These are phyloP conservation scores for Entoloma clypeatum DNA, from an alignment of 1,284 basidiomycete genomes.

Conservation along the genomic window DNA sequence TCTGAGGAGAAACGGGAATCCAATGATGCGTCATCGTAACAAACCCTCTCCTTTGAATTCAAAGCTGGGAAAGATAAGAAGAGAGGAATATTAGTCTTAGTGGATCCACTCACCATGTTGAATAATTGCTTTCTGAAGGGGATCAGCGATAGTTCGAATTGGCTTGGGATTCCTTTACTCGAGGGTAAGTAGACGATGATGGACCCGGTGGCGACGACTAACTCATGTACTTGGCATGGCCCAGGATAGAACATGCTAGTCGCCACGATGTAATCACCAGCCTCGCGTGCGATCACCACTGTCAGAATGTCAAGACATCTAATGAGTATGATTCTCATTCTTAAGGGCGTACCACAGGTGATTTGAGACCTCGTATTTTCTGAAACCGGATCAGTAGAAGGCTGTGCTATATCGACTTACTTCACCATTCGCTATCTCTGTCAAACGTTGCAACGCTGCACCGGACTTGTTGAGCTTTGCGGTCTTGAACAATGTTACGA, in stretches of 20 bases:
- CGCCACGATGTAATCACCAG: slow-evolving; percentile 64
- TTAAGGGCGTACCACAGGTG: slow-evolving; percentile 46
- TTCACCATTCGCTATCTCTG: slow-evolving; percentile 63
- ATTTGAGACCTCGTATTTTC: slow-evolving; percentile 64
- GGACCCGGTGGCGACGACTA: too few species aligned
- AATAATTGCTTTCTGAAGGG: slow-evolving; percentile 60
- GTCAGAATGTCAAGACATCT: slow-evolving; percentile 2
- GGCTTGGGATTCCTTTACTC: slow-evolving; percentile 52
- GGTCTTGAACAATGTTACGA: not conserved
- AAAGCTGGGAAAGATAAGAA: slow-evolving; percentile 40
- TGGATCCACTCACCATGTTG: slow-evolving; percentile 50
- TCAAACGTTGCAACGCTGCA: slow-evolving; percentile 58
- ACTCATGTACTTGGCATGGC: slow-evolving; percentile 68
- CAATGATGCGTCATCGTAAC: slow-evolving; percentile 53
- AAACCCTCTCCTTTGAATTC: slow-evolving; percentile 59
- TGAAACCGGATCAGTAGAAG: slow-evolving; percentile 21
- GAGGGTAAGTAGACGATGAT: slow-evolving; percentile 6
- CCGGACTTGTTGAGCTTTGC: slow-evolving; percentile 9
- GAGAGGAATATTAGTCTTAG: not conserved
- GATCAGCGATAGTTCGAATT: slow-evolving; percentile 54
- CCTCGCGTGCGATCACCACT: slow-evolving; percentile 64
- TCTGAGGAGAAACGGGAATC: slow-evolving; percentile 67
- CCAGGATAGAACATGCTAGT: slow-evolving; percentile 60
- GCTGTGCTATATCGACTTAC: slow-evolving; percentile 1
- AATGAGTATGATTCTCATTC: not conserved